Base-by-base conservation (phyloP, 768 basidiomycete genomes). In the Candolleomyces efflorescens region DNA sequence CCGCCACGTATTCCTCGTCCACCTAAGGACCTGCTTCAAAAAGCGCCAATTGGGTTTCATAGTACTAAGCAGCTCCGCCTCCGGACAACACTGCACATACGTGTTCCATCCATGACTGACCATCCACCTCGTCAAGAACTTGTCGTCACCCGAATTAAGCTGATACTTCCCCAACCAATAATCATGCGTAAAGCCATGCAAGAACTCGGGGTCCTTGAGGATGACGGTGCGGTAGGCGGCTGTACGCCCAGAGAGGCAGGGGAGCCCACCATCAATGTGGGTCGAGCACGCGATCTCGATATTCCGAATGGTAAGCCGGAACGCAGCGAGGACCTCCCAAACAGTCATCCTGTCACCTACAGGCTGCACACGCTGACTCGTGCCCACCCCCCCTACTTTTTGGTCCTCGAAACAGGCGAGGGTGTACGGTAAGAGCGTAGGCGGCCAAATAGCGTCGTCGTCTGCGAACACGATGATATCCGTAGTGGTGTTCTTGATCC, bases 11-110 rank as follows among this genome's bases (percentile, higher is more conserved):
- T 96, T 96, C 60, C 94, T 75, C 15, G 93, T 96, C 94, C 93
- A 95, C 61, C 94, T 77, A 54, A 96, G 73, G 12, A 95, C 94
- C 69, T 96, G 94, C 75, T 94, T 94, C 72, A 95, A 74, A 76
- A 96, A 96, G 53, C 91, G 81, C 94, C 93, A 96, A 73, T 96
- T 92, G 24, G 92, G 92, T 73, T 96, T 96, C 94, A 95, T 98
- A 53, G 93, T 95, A 68, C 86, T 89, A 59, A 94, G 75, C 13
- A 95, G 75, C 73, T 95, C 93, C 13, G 86, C 88, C 73, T 92
- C 89, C 68, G 82, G 84, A 76, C 89, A 93, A 68, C 82, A 84
- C 68, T 93, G 92, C 32, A 95, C 90, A 69, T 92, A 94, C n/a
- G 92, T 95, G 69, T 80, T 88, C 94, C 94, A 96, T 15, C 93